Conservation (phyloP, 495 filamentous ascomycete species). For the Tetracladium setigerum region DNA sequence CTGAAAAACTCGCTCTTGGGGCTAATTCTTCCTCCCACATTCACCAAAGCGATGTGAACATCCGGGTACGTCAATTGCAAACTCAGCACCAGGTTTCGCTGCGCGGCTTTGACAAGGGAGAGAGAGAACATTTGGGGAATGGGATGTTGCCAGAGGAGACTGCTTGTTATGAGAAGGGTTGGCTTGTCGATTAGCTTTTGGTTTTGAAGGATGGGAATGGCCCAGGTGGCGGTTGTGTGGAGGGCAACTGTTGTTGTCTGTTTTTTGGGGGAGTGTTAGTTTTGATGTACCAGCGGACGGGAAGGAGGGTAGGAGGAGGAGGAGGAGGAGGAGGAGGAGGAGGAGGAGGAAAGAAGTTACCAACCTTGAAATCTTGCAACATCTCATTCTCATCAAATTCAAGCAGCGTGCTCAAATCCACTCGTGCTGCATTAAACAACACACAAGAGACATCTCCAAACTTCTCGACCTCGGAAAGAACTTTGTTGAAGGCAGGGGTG, state of each 20-base stretch:
- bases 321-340: too few relatives aligned
- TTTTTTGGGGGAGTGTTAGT: background rate
- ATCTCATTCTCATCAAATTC: conserved; percentile 26
- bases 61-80: conserved; percentile 26
- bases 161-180: conserved; percentile 29
- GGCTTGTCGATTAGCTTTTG: conserved; percentile 21
- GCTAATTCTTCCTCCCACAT: conserved; percentile 26
- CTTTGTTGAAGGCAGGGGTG: conserved; percentile 13
- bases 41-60: conserved; percentile 32
- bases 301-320: too few relatives aligned
- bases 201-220: conserved; percentile 26
- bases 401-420: conserved; percentile 23
- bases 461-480: conserved; percentile 25
- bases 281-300: too few relatives aligned
- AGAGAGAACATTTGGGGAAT: conserved; percentile 32
- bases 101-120: conserved; percentile 33
- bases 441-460: conserved; percentile 27
- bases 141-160: conserved; percentile 25
- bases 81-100: conserved; percentile 30
- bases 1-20: conserved; percentile 25
- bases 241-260: conserved; percentile 32
- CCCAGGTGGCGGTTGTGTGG: conserved; percentile 26
- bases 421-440: conserved; percentile 35
- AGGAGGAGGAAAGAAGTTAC: background rate
- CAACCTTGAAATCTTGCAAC: conserved; percentile 32